A percentile compares a stretch with the other conserved stretches of the same genome.
Conservation (phyloP, 805 yeast species). For the Clavispora phyllophila region DNA sequence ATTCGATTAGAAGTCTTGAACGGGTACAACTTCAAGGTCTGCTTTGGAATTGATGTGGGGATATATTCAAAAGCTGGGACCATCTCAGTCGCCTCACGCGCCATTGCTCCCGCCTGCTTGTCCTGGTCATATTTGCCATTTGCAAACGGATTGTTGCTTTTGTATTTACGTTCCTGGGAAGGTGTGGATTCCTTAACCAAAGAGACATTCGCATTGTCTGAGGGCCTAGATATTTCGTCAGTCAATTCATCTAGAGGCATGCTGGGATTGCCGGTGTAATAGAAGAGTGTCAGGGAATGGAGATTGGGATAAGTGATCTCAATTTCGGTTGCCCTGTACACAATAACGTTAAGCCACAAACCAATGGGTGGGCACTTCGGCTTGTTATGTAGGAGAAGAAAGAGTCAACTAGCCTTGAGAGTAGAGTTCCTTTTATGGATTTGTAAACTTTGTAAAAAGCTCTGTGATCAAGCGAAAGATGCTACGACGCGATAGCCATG, state of each 20-base stretch:
- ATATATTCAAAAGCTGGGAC: conserved; percentile 1
- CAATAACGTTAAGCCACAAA: not conserved
- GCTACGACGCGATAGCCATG: too few species aligned
- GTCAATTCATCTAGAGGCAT: not conserved
- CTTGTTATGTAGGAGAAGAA: too few species aligned
- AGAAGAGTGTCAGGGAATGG: not conserved
- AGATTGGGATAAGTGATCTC: not conserved
- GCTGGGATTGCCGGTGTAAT: not conserved
- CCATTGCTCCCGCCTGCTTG: not conserved
- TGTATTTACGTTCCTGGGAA: not conserved
- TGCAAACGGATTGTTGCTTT: conserved; percentile 10
- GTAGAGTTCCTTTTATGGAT: too few species aligned
- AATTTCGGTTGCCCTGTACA: not conserved
- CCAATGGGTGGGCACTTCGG: too few species aligned
- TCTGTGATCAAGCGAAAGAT: too few species aligned
- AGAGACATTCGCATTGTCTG: not conserved
- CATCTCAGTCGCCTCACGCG: not conserved
- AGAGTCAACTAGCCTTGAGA: too few species aligned
- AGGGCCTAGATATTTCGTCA: not conserved
- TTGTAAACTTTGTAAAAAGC: too few species aligned
- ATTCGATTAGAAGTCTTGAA: conserved; percentile 67
- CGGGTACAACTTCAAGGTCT: conserved; percentile 17
- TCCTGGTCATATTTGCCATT: not conserved
- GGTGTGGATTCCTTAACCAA: not conserved
- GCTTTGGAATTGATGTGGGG: conserved; percentile 11